phyloP scores from a whole-genome alignment of 345 rosid species.

The Raphanus raphanistrum region DNA sequence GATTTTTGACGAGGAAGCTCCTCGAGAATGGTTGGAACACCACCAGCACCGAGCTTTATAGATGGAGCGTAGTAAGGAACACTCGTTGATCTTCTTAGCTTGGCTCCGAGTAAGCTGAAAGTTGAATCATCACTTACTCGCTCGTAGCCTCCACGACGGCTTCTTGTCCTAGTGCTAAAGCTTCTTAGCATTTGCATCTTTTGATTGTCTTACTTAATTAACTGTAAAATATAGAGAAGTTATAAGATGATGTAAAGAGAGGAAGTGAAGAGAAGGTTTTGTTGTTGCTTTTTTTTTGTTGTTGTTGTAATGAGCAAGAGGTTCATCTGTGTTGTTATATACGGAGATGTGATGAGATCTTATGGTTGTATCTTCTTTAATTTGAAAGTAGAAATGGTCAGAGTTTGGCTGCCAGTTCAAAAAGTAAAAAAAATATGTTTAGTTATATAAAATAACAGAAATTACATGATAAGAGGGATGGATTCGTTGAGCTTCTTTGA shows the following conservation, averaged over 20 bases:
- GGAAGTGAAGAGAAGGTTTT: neutral
- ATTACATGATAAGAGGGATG: neutral
- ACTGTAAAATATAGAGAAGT: neutral
- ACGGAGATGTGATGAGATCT: constrained; percentile 4
- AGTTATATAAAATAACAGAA: neutral
- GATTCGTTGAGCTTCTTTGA: constrained; percentile 18
- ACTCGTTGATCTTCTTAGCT: constrained; percentile 37
- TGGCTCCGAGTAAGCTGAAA: constrained; percentile 34
- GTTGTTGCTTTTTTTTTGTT: neutral
- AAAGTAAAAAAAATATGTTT: neutral
- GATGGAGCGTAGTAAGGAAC: constrained; percentile 42
- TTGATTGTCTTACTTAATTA: neutral
- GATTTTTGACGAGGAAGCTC: constrained; percentile 41
- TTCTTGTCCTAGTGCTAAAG: constrained; percentile 54
- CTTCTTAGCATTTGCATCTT: constrained; percentile 59
- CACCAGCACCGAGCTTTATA: constrained; percentile 31
- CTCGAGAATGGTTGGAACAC: constrained; percentile 22
- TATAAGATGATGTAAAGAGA: constrained; percentile 23
- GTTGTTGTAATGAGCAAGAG: constrained; percentile 22
- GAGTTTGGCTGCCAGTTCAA: neutral
- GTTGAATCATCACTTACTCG: constrained; percentile 45
- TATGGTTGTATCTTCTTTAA: constrained; percentile 25
- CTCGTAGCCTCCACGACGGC: constrained; percentile 49
- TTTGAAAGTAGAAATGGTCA: constrained; percentile 23
- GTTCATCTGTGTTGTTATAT: constrained; percentile 11